Base-by-base conservation (phyloP, 345 rosid species). In the Eucalyptus camaldulensis region DNA sequence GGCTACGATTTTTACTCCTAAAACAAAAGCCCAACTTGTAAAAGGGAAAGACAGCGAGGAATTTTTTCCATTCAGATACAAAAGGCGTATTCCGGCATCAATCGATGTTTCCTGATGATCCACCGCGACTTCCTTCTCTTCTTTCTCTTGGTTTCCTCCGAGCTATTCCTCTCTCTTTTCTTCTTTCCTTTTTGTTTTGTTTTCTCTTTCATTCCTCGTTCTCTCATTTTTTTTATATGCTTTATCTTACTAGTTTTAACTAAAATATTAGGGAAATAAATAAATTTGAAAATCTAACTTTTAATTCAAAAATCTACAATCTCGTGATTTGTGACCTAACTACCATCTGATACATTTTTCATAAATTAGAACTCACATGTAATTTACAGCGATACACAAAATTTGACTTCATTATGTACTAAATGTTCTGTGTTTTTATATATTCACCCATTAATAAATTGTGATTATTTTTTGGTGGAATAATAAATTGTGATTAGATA, bases 361-460 rank as follows among this genome's bases (percentile, higher is more conserved):
- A 72, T 33, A 72, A 33, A 72, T 33, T 72, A 72, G 44, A 69
- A 33, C 81, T 72, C 81, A 72, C 33, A 72, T 72, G 81, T 19
- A 72, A 33, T 72, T 72, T 37, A 6, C 25, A 22, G 81, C 11
- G 81, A 33, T 72, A 21, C 81, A 72, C 43, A 72, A 21, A 72
- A 72, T 33, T 72, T 31, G 44, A 72, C 81, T 33, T 72, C 80
- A 15, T 31, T 31, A 67, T 8, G 40, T 31, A 40, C 44, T 22
- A 19, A 17, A 72, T 72, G 44, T 33, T 69, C 91, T 88, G 92
- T 92, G 86, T 89, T 37, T 80, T 93, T 93, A 4, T 11, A 87
- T 15, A 89, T 91, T 40, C 95, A 33, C 81, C 81, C 81, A 72
- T 92, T 5, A 25, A 91, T 90, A 91, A 10, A 31, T 31, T 69